phyloP scores from a whole-genome alignment of 192 early-diverging fungal species.

The Mortierella antarctica region DNA sequence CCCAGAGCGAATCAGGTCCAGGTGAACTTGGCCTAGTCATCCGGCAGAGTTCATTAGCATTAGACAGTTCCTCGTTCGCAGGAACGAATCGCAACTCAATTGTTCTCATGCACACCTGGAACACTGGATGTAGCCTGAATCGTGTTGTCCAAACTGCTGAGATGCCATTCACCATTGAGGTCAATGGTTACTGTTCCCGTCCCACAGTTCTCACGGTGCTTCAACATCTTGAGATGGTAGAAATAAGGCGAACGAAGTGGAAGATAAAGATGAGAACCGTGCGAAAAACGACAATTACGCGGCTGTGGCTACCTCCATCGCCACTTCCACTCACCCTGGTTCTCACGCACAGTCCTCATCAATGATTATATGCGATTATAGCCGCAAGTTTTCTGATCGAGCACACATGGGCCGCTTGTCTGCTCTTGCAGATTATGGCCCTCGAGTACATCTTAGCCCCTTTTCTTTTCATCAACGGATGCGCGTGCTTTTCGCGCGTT shows the following conservation, averaged over 20 bases:
- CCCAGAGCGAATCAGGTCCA: conserved; percentile 30
- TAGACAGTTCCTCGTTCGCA: neutral
- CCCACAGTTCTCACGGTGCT: no score
- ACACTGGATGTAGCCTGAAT: conserved; percentile 10
- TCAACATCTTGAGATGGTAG: neutral
- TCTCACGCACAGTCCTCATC: neutral
- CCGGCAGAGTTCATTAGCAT: neutral
- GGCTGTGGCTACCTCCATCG: neutral
- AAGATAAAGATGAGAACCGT: neutral
- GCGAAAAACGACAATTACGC: neutral
- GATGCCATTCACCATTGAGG: conserved; percentile 32
- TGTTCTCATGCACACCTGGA: conserved; percentile 15
- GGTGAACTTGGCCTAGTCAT: conserved; percentile 34
- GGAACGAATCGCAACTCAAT: no score
- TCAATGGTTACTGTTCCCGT: neutral
- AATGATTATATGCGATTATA: no score
- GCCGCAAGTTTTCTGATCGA: no score
- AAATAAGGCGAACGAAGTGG: neutral
- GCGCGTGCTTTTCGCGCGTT: conserved; percentile 1
- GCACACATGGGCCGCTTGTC: neutral
- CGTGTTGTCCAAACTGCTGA: conserved; percentile 8
- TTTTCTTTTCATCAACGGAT: neutral
- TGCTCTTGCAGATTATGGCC: neutral
- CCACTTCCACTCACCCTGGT: neutral
- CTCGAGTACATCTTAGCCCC: neutral